A percentile compares a stretch with the other conserved stretches of the same genome.
Evolutionary conservation across 2,329 filamentous ascomycete species (phyloP).

Genomic region (Zopfia rhizophila): DNA sequence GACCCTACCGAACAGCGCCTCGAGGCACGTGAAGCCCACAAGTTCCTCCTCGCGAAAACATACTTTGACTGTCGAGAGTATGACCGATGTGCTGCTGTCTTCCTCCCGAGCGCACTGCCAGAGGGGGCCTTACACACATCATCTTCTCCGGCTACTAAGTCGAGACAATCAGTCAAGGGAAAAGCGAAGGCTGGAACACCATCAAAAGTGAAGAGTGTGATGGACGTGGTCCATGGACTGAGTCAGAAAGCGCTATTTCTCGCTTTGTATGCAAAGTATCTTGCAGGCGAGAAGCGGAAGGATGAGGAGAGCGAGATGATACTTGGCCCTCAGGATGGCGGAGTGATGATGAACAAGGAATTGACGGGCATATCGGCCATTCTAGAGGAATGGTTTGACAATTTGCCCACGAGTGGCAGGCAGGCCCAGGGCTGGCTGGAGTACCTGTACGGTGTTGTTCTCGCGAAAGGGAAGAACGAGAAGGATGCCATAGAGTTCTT

Average conservation of each 20-base stretch:
- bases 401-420: slow-evolving; percentile 66
- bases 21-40: slow-evolving; percentile 81
- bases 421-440: slow-evolving; percentile 92
- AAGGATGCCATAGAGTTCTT: slow-evolving; percentile 85
- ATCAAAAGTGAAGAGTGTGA: slow-evolving; percentile 44
- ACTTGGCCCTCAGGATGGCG: slow-evolving; percentile 89
- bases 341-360: slow-evolving; percentile 86
- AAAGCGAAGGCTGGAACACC: slow-evolving; percentile 62
- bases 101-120: slow-evolving; percentile 83
- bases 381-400: slow-evolving; percentile 82
- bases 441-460: slow-evolving; percentile 88
- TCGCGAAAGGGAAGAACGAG: slow-evolving; percentile 92
- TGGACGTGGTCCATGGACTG: slow-evolving; percentile 60
- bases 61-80: slow-evolving; percentile 96
- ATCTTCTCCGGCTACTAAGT: slow-evolving; percentile 42
- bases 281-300: slow-evolving; percentile 94
- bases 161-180: slow-evolving; percentile 63
- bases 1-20: slow-evolving; percentile 79
- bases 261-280: slow-evolving; percentile 89
- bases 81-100: slow-evolving; percentile 90
- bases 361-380: slow-evolving; percentile 78
- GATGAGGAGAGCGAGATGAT: slow-evolving; percentile 98
- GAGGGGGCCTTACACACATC: slow-evolving; percentile 69
- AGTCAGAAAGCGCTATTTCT: slow-evolving; percentile 95
- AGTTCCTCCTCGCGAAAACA: slow-evolving; percentile 89